Evolutionary conservation across 352 stramenopile genomes (phyloP).

Genomic region (Thraustotheca clavata): DNA sequence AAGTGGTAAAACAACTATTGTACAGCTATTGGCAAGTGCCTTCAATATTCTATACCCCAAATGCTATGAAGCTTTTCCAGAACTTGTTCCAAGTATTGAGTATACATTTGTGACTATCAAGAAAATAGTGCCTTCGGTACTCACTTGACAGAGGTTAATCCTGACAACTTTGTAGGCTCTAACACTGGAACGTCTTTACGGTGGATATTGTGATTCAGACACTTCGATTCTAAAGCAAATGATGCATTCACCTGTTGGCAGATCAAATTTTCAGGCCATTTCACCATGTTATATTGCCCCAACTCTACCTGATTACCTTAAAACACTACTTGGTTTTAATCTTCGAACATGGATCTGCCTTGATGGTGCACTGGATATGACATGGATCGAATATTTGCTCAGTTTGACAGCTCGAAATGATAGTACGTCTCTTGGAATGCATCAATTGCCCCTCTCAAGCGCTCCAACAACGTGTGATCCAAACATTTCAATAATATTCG

Average conservation of each 20-base stretch:
- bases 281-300: slow-evolving; percentile 29
- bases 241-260: slow-evolving; percentile 18
- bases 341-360: slow-evolving; percentile 39
- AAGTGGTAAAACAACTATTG: slow-evolving; percentile 6
- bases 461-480: slow-evolving; percentile 27
- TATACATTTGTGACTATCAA: slow-evolving; percentile 14
- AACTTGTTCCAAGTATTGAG: no score
- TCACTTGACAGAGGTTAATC: neutral
- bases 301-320: neutral
- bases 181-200: slow-evolving; percentile 33
- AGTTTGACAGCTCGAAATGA: slow-evolving; percentile 21
- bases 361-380: slow-evolving; percentile 31
- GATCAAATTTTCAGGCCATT: neutral
- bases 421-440: neutral
- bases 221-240: slow-evolving; percentile 33
- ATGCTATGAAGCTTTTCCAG: neutral
- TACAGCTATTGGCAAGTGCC: neutral
- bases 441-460: slow-evolving; percentile 25
- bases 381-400: slow-evolving; percentile 37
- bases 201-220: slow-evolving; percentile 29
- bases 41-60: slow-evolving; percentile 1
- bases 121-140: slow-evolving; percentile 1
- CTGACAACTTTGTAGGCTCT: neutral
- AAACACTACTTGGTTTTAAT: slow-evolving; percentile 8
- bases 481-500: slow-evolving; percentile 56